A percentile compares a stretch with the other conserved stretches of the same genome.
These are phyloP conservation scores for Clitopilus hobsonii DNA, from an alignment of 768 basidiomycete species.

Conservation along the genomic window DNA sequence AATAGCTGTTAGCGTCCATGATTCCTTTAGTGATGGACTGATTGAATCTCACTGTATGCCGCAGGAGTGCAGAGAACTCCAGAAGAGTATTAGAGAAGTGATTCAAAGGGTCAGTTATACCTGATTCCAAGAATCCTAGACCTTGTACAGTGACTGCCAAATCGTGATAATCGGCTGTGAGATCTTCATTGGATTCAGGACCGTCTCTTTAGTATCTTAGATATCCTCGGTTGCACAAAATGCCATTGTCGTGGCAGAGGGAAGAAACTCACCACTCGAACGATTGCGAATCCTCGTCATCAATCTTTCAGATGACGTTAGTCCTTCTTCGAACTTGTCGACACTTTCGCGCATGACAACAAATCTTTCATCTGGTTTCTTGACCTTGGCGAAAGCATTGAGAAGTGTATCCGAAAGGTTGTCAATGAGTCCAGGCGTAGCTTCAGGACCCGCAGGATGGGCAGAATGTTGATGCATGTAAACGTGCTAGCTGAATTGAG, in stretches of 20 bases:
- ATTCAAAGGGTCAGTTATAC: conserved; percentile 96
- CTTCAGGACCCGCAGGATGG: conserved; percentile 85
- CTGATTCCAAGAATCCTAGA: conserved; percentile 95
- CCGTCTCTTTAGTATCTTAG: conserved; percentile 86
- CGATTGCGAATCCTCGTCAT: conserved; percentile 75
- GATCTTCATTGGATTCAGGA: conserved; percentile 84
- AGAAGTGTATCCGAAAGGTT: conserved; percentile 93
- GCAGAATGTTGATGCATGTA: conserved; percentile 96
- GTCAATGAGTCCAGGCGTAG: conserved; percentile 79
- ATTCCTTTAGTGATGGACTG: background rate
- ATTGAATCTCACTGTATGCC: conserved; percentile 62
- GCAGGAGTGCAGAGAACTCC: conserved; percentile 87
- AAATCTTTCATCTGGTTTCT: conserved; percentile 97
- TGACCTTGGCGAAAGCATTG: conserved; percentile 92
- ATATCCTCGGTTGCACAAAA: conserved; percentile 34
- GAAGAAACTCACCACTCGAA: conserved; percentile 72
- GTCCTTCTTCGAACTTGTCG: conserved; percentile 96
- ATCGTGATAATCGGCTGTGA: conserved; percentile 96
- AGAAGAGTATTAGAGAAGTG: conserved; percentile 95
- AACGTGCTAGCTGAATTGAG: conserved; percentile 60
- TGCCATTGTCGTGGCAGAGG: conserved; percentile 15
- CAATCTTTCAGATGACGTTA: conserved; percentile 73
- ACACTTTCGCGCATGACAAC: conserved; percentile 86
- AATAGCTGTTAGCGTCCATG: conserved; percentile 2
- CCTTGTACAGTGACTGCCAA: conserved; percentile 95